Base-by-base conservation (phyloP, 306 rosid genomes). In the Trifolium fragiferum region DNA sequence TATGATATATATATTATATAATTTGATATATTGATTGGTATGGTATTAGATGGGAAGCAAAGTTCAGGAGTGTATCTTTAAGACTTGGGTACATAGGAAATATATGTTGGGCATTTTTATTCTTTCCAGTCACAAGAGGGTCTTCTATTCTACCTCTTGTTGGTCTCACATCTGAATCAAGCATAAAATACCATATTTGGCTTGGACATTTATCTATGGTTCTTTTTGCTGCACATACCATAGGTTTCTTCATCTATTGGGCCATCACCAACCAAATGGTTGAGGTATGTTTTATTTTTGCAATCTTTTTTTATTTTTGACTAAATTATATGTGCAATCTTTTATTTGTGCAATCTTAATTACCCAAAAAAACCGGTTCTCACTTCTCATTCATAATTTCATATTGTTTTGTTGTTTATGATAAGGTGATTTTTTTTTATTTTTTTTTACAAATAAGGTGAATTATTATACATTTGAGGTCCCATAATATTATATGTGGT, bases 31-130 rank as follows among this genome's bases (percentile, higher is more conserved):
- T 35, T 37, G 14, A 62, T 35, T 64, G 59, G 9, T 10, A 2
- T 62, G 13, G 62, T 78, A 89, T 47, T 53, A 57, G 95, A 74
- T 86, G 92, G 97, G 47, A 89, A 86, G 84, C 87, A 13, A 91
- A 85, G 82, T 85, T 91, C 21, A 66, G 91, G 30, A 91, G 90
- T 64, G 93, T 91, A 16, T 83, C 92, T 2, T 13, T 84, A 80
- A 83, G 95, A 81, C 74, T 87, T 25, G 95, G 95, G 0, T 89
- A 87, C 68, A 81, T 87, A 35, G 95, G 97, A 75, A 86, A 87
- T 73, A 86, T 75, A 77, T 87, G 95, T 50, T 86, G 89, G 90
- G 92, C 95, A 33, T 89, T 91, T 76, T 80, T 91, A 11, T 91
- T 91, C 82, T 90, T 90, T 68, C 96, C 96, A 0, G 85, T 90